Base-by-base conservation (phyloP, 2,329 filamentous ascomycete genomes). In the Aspergillus hiratsukae region DNA sequence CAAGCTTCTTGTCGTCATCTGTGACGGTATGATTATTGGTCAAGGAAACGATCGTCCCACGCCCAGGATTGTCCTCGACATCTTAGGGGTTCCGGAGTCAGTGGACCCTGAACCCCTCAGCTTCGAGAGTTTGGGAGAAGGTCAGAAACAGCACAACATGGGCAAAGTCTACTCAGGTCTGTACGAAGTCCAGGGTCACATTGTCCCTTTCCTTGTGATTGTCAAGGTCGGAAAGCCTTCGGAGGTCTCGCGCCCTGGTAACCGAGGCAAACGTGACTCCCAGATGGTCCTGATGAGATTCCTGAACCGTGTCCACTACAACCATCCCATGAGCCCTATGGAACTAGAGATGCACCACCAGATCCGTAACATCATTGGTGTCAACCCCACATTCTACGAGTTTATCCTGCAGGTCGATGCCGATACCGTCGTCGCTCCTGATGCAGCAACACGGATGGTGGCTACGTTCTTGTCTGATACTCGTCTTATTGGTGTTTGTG, bases 251-350 rank as follows among this genome's bases (percentile, higher is more conserved):
- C 76, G 84, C 62, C 87, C 94, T 59, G 94, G 94, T 73, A 99
- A 99, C 80, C 89, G 94, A 82, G 94, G 94, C 76, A 99, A 99
- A 83, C 93, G 94, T 83, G 94, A 99, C 75, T 97, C 94, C 53
- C 94, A 99, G 76, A 96, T 99, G 88, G 82, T 99, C 61, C 79
- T 97, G 60, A 99, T 99, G 94, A 88, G 94, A 62, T 99, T 99
- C 87, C 84, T 99, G 70, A 97, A 99, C 83, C 90, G 94, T 63
- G 91, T 99, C 50, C 94, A 99, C 78, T 97, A 99, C 82, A 97
- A 97, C 73, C 80, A 93, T 55, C 80, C 94, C 23, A 99, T 99
- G 94, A 96, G 87, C 68, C 94, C 94, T 3, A 82, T 99, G 66
- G 94, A 99, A 75, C 83, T 99, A 54, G 94, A 99, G 74, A 96